phyloP scores from a whole-genome alignment of 768 basidiomycete species.

The Trametes cinnabarina region DNA sequence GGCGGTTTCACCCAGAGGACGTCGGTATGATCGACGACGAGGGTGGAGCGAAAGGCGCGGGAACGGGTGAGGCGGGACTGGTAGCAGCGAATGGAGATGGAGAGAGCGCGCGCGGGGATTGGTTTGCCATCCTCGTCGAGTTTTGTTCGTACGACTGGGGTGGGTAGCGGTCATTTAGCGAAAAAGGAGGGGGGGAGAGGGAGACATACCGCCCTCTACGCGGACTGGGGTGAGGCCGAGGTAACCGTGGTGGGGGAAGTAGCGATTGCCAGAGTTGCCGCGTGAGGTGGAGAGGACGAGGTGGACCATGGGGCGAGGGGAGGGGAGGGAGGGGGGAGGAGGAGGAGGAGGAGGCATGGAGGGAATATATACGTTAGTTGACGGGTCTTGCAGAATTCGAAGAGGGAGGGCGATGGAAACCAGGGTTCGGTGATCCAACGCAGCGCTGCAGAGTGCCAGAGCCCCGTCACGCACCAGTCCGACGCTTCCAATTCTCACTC shows the following conservation, averaged over 20 bases:
- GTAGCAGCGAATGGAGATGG: constrained; percentile 80
- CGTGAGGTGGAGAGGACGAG: constrained; percentile 67
- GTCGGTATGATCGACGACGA: constrained; percentile 66
- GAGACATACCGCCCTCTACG: constrained; percentile 67
- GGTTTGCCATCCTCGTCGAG: constrained; percentile 69
- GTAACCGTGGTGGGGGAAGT: constrained; percentile 74
- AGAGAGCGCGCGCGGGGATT: constrained; percentile 63
- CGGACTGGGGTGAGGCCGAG: constrained; percentile 79
- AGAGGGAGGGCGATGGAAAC: constrained; percentile 12
- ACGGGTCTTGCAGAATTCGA: too few relatives aligned
- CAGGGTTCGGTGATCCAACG: constrained; percentile 17
- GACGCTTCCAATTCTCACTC: constrained; percentile 2
- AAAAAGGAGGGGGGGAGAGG: background rate
- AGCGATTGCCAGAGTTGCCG: constrained; percentile 62
- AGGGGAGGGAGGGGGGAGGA: constrained; percentile 23
- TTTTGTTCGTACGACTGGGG: constrained; percentile 63
- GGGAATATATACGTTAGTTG: constrained; percentile 52
- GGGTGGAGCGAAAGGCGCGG: constrained; percentile 49
- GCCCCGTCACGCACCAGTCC: background rate
- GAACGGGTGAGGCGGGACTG: constrained; percentile 69
- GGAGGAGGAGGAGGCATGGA: constrained; percentile 19
- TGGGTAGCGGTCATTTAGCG: constrained; percentile 6
- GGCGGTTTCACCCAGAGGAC: constrained; percentile 69
- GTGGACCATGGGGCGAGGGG: constrained; percentile 55
- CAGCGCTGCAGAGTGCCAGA: too few relatives aligned